These are phyloP conservation scores for Heterococcus sp. DNA, from an alignment of 108 stramenopile genomes.

Conservation along the genomic window DNA sequence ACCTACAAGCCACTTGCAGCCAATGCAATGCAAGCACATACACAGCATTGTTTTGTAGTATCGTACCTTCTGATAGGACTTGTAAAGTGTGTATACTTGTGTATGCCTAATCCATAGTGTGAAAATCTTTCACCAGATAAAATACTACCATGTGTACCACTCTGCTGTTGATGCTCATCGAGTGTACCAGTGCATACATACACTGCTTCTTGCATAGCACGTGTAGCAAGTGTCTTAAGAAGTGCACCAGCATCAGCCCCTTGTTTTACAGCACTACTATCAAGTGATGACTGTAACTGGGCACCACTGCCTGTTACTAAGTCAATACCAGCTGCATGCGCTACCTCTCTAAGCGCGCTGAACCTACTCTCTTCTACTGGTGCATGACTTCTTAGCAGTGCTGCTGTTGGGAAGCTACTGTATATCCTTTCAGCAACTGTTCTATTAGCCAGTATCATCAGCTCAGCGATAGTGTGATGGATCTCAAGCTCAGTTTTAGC, in stretches of 20 bases:
- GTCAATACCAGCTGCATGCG: slow-evolving; percentile 10
- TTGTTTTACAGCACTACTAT: slow-evolving; percentile 31
- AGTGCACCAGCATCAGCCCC: slow-evolving; percentile 37
- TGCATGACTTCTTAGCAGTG: slow-evolving; percentile 62
- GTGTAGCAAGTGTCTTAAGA: slow-evolving; percentile 66
- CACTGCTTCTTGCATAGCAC: slow-evolving; percentile 79
- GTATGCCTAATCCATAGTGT: slow-evolving; percentile 75
- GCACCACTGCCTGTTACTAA: not conserved
- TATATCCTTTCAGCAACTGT: slow-evolving; percentile 59
- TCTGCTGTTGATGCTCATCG: not conserved
- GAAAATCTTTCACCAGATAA: slow-evolving; percentile 32
- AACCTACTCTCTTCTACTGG: slow-evolving; percentile 20
- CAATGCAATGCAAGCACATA: too few relatives aligned
- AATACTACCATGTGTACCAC: not conserved
- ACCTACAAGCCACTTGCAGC: too few relatives aligned
- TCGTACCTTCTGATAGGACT: slow-evolving; percentile 76
- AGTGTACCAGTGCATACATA: slow-evolving; percentile 66
- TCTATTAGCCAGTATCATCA: slow-evolving; percentile 78
- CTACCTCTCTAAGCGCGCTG: slow-evolving; percentile 8
- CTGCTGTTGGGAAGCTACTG: slow-evolving; percentile 55
- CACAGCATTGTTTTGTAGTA: too few relatives aligned
- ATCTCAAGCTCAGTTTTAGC: slow-evolving; percentile 71
- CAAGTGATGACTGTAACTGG: not conserved
- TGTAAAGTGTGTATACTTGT: slow-evolving; percentile 79
- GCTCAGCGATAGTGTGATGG: slow-evolving; percentile 75